Conservation (phyloP, 2,329 filamentous ascomycete species). For the Aspergillus neoniger region DNA sequence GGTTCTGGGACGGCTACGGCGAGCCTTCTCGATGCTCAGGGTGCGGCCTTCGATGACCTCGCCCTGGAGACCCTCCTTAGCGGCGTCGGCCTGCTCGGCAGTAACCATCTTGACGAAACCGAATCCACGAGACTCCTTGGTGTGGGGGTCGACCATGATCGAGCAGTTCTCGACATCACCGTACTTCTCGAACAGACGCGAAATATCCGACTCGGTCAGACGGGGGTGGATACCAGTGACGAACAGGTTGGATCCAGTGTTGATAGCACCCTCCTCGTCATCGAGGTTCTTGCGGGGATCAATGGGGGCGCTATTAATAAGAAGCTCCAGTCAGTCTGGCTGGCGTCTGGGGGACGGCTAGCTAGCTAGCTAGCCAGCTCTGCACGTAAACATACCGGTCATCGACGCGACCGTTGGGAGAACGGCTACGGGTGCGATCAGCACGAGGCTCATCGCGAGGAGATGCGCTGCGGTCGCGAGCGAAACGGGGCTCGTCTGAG, state of each 20-base stretch:
- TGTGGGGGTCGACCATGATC: slow-evolving; percentile 98
- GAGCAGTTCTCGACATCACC: slow-evolving; percentile 98
- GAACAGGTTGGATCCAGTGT: slow-evolving; percentile 97
- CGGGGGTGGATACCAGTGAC: slow-evolving; percentile 97
- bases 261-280: slow-evolving; percentile 76
- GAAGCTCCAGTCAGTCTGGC: neutral
- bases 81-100: slow-evolving; percentile 90
- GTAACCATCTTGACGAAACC: slow-evolving; percentile 99
- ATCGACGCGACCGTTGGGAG: slow-evolving; percentile 60
- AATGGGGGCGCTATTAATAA: slow-evolving; percentile 40
- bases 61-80: slow-evolving; percentile 92
- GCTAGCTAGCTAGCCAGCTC: neutral
- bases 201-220: slow-evolving; percentile 84
- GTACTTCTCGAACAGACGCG: slow-evolving; percentile 96
- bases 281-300: slow-evolving; percentile 49
- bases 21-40: slow-evolving; percentile 97
- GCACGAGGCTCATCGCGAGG: slow-evolving; percentile 59
- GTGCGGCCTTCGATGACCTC: slow-evolving; percentile 94
- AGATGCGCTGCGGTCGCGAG: slow-evolving; percentile 67
- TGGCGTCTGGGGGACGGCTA: neutral
- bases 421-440: slow-evolving; percentile 64
- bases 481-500: slow-evolving; percentile 63
- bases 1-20: slow-evolving; percentile 88
- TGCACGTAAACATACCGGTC: slow-evolving; percentile 47
- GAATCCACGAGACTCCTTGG: slow-evolving; percentile 97